Evolutionary conservation across 108 stramenopile genomes (phyloP), one percentile per base, ranked within the genome.

Genomic region (Skeletonema tropicum): DNA sequence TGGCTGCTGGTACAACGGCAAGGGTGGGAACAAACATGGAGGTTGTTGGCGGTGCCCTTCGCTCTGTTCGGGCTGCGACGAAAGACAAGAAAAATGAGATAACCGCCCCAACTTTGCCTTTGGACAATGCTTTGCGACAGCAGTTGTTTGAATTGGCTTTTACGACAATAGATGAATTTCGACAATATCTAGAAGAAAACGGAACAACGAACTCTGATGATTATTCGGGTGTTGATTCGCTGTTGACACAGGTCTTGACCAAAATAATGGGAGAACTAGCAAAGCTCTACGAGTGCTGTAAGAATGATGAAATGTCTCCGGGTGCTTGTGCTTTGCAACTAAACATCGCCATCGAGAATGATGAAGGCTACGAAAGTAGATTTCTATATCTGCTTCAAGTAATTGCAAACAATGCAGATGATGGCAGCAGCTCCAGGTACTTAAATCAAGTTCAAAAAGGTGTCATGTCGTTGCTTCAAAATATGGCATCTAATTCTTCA

Each of bases 21-120:
- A 76, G 88, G 19, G 92, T 95, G 15, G 87, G 89, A 6, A 93
- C 94, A 14, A 93, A 95, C 61, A 95, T 95, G 94, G 88, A 95
- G 70, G 94, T 95, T 17, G 86, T 95, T 58, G 90, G 92, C 65
- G 94, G 94, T 33, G 94, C 94, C 2, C 82, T 95, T 0, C 75
- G 92, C 32, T 89, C 83, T 75, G 86, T 85, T 39, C 39, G 87
- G 23, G 77, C 80, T 39, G 60, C 86, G 32, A 14, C 65, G 45
- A 66, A 10, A 55, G 52, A 55, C 3, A 23, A 55, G 23, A 55
- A 55, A 23, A 73, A 74, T 5, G 73, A 79, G 52, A 76, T 23
- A 7, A 66, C 31, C 33, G n/a, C n/a, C 23, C 55, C 61, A 32
- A 57, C 71, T 64, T 35, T 66, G 13, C 74, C 67, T 4, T 64